Conservation (phyloP, 78 protist genomes). For the Dictyostelium firmibasis region DNA sequence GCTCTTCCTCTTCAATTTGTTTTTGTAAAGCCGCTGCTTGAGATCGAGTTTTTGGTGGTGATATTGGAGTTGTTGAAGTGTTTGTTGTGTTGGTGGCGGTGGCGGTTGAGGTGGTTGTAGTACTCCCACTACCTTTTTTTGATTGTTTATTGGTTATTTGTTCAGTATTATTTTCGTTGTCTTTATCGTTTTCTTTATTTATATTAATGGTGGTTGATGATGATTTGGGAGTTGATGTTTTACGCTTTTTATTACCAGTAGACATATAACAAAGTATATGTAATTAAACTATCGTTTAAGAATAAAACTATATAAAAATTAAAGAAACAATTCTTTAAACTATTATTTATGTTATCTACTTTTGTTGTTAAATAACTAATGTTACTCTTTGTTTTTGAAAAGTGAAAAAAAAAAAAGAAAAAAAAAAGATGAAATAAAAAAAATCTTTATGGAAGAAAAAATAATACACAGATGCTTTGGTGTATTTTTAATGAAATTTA, state of each 20-base stretch:
- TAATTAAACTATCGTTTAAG: neutral
- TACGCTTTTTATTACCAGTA: constrained; percentile 17
- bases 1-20: neutral
- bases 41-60: constrained; percentile 57
- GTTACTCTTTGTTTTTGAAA: no score
- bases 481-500: neutral
- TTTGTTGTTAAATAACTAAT: no score
- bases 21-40: constrained; percentile 7
- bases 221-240: neutral
- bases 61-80: neutral
- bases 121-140: neutral
- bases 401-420: neutral
- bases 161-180: neutral
- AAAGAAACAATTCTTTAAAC: neutral
- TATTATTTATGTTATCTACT: neutral
- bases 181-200: neutral
- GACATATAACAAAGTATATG: constrained; percentile 18
- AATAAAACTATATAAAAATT: neutral
- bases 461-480: no score
- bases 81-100: neutral
- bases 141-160: neutral
- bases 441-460: no score
- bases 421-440: neutral
- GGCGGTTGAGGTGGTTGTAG: neutral
- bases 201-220: neutral